Percentiles rank a stretch among this genome's conserved stretches.
Evolutionary conservation across 495 filamentous ascomycete species (phyloP).

Genomic region (Darksidea phi): DNA sequence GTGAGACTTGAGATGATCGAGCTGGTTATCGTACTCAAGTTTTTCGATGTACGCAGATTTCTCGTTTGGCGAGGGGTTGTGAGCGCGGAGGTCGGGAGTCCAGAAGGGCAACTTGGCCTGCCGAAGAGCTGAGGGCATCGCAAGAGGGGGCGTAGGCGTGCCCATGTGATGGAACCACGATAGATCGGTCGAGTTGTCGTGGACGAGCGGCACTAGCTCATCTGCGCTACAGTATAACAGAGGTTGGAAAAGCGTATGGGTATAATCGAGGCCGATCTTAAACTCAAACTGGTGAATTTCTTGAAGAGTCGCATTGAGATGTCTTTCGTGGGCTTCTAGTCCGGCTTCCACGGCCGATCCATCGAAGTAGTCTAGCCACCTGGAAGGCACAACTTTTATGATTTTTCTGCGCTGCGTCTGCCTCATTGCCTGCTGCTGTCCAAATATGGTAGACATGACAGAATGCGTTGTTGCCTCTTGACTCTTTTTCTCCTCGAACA

Average conservation of each 20-base stretch:
- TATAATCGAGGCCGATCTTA: conserved; percentile 38
- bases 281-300: conserved; percentile 26
- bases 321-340: neutral
- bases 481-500: conserved; percentile 27
- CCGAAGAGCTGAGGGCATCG: conserved; percentile 21
- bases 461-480: conserved; percentile 30
- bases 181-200: conserved; percentile 27
- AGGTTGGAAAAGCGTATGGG: conserved; percentile 41
- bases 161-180: conserved; percentile 13
- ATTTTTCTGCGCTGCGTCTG: conserved; percentile 14
- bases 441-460: conserved; percentile 39
- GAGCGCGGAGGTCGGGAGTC: conserved; percentile 17
- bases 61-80: conserved; percentile 20
- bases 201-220: conserved; percentile 27
- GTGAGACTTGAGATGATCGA: conserved; percentile 28
- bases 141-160: conserved; percentile 22
- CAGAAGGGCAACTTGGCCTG: conserved; percentile 25
- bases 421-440: conserved; percentile 38
- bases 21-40: conserved; percentile 5
- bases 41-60: conserved; percentile 24
- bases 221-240: conserved; percentile 26
- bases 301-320: conserved; percentile 5
- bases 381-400: conserved; percentile 39
- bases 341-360: neutral
- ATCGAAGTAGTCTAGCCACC: conserved; percentile 49